A percentile compares a stretch with the other conserved stretches of the same genome.
Evolutionary conservation across 495 filamentous ascomycete species (phyloP).

Genomic region (Friedmanniomyces endolithicus): DNA sequence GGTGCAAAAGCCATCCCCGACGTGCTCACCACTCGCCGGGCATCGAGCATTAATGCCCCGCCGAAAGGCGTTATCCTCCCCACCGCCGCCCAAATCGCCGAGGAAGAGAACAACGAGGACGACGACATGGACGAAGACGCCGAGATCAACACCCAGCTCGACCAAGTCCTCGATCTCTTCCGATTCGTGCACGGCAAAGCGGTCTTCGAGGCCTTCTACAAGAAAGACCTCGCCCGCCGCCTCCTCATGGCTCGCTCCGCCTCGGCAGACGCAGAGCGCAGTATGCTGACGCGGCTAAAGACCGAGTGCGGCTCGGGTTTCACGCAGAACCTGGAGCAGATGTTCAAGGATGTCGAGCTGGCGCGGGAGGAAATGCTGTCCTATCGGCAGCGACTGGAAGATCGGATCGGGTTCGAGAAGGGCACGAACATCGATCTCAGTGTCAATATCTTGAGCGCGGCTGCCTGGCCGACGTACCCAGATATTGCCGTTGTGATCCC

Average conservation of each 20-base stretch:
- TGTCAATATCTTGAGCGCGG: constrained; percentile 72
- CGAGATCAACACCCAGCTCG: constrained; percentile 78
- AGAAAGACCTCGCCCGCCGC: constrained; percentile 82
- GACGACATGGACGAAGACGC: constrained; percentile 67
- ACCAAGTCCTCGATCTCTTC: constrained; percentile 85
- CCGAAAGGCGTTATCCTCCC: neutral
- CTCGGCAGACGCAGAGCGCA: constrained; percentile 85
- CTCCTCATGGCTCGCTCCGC: constrained; percentile 84
- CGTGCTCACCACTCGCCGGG: constrained; percentile 32
- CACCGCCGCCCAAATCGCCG: constrained; percentile 9
- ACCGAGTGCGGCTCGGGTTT: constrained; percentile 87
- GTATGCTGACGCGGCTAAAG: constrained; percentile 83
- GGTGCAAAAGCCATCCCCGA: constrained; percentile 68
- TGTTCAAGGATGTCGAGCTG: constrained; percentile 97
- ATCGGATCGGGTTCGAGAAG: constrained; percentile 34
- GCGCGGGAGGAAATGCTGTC: constrained; percentile 70
- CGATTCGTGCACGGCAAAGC: constrained; percentile 94
- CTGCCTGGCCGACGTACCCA: constrained; percentile 87
- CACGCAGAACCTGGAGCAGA: constrained; percentile 92
- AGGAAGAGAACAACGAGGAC: constrained; percentile 43
- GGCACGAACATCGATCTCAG: constrained; percentile 55
- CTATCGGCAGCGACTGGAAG: constrained; percentile 49
- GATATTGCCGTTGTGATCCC: constrained; percentile 69
- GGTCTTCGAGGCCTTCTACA: constrained; percentile 97
- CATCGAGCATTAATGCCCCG: constrained; percentile 13